Evolutionary conservation across 345 rosid genomes (phyloP), one percentile per base, ranked within the genome.

Genomic region (Ceriops zippeliana): DNA sequence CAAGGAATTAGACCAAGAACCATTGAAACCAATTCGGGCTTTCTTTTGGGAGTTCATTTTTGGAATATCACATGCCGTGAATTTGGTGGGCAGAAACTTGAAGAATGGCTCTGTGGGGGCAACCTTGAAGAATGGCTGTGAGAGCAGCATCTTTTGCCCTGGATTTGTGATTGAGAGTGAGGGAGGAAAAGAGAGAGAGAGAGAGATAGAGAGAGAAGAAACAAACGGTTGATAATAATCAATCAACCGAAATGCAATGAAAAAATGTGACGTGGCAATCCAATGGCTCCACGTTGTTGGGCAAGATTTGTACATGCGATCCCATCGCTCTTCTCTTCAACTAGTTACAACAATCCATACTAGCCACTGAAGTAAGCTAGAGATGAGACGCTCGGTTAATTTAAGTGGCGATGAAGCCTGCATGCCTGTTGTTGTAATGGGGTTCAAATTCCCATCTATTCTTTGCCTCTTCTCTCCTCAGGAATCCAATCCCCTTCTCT

Each of bases 51-150:
- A 65, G 19, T 66, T 69, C 63, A 53, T 20, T 20, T 51, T 75
- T 76, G 80, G 82, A 66, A 57, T 70, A 53, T 76, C 74, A 70
- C 70, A 64, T 68, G 65, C 62, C 37, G 27, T 37, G 32, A 75
- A 61, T 63, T 63, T 74, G 59, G 85, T 26, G 49, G 72, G 58
- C 46, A 77, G 59, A 42, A 52, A 30, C 11, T 51, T 66, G 24
- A 67, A 60, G 72, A 67, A 63, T 66, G 76, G 63, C 58, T 54
- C 7, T 81, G 63, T 67, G 76, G 52, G 65, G 74, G 58, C 37
- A 75, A 79, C 49, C 11, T 52, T 66, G 32, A 63, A 57, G 70
- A 67, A 62, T 66, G 76, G 63, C 59, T 56, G 10, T 81, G 66
- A 70, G 75, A 56, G 69, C 75, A 53, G 42, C 74, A 79, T 42